Evolutionary conservation across 345 rosid species (phyloP), one percentile per base, ranked within the genome.

Genomic region (Salix arbutifolia): DNA sequence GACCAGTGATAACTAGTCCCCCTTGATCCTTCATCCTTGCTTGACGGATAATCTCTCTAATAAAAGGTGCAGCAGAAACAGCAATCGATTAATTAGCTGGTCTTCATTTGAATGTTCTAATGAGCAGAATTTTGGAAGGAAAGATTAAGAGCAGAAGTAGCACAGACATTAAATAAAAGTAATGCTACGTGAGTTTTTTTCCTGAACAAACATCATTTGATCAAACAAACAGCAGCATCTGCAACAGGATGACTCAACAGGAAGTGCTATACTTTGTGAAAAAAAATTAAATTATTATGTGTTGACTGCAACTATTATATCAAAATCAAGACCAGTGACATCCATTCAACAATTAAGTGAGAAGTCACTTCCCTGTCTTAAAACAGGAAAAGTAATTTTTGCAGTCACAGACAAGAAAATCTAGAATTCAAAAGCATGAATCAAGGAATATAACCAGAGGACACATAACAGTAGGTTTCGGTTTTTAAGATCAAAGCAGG

Each of bases 41-140:
- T 88, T 90, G 35, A 87, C 38, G 2, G 90, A 88, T 66, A 90
- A 71, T 73, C 91, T 86, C 87, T 88, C 90, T 87, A 85, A 66
- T 11, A 26, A 38, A 23, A 69, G 6, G 35, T 25, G 18, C 38
- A 26, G 8, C 13, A 68, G 13, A 53, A 74, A 71, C 35, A 30
- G 3, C 44, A 37, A 56, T n/a, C 42, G 4, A 40, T 17, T 23
- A 19, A 31, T 61, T 28, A 74, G 67, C 35, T 21, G 42, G 21
- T 23, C 44, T 30, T 64, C 4, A 31, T 8, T 2, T 28, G 12
- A 64, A 70, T 48, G 19, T 21, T n/a, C 14, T 58, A 10, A 23
- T 23, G 25, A 10, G 62, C 6, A 23, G 26, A 58, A 4, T 23
- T n/a, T 8, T n/a, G 1, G 62, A 58, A 58, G 62, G 62, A 4